Evolutionary conservation across 2,329 filamentous ascomycete genomes (phyloP).

Genomic region (Xylaria arbuscula): DNA sequence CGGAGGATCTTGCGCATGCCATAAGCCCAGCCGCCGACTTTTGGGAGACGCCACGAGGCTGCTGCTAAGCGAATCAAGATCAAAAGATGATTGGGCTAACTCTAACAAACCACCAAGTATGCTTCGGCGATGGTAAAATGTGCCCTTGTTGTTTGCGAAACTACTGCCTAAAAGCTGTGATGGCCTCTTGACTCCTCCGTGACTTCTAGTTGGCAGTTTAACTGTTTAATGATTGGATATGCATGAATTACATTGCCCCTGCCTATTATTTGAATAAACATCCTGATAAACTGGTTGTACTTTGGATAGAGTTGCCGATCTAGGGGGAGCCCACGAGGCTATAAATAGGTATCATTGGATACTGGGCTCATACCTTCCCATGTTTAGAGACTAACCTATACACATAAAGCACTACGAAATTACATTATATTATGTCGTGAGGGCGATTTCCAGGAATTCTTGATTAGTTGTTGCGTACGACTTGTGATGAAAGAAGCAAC

Average conservation of each 20-base stretch:
- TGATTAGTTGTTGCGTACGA: too few species aligned
- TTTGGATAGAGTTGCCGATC: neutral
- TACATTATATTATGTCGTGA: neutral
- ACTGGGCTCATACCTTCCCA: neutral
- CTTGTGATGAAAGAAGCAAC: neutral
- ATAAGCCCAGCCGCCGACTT: neutral
- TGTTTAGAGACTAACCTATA: neutral
- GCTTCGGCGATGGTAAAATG: conserved; percentile 19
- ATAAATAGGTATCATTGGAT: neutral
- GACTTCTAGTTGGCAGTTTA: too few species aligned
- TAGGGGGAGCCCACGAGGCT: neutral
- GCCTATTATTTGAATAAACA: neutral
- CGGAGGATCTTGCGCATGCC: neutral
- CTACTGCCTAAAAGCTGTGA: neutral
- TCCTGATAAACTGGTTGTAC: neutral
- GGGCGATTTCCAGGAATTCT: neutral
- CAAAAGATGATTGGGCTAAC: conserved; percentile 12
- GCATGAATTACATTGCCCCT: neutral
- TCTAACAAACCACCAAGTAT: conserved; percentile 7
- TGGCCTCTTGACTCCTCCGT: too few species aligned
- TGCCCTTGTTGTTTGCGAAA: conserved; percentile 4
- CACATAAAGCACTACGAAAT: too few species aligned
- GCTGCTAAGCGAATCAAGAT: conserved; percentile 1
- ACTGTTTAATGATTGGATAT: too few species aligned
- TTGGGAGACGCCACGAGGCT: conserved; percentile 1